Evolutionary conservation across 306 rosid genomes (phyloP), one percentile per base, ranked within the genome.

Genomic region (Potentilla sterilis): DNA sequence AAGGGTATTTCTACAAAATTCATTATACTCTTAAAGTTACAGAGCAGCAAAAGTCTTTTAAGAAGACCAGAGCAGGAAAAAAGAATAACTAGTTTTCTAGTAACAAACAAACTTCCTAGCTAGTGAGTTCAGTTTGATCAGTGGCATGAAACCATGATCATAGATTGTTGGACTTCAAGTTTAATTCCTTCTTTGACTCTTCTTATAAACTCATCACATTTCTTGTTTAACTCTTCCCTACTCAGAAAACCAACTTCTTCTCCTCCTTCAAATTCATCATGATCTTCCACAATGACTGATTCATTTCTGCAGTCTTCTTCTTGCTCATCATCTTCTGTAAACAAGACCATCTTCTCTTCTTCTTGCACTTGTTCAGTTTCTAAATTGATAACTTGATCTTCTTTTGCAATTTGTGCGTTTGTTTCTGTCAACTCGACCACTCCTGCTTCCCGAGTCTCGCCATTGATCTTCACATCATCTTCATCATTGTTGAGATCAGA

Each of bases 131-230:
- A 62, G 6, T 11, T 57, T 59, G 9, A 41, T 41, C 67, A 43
- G 15, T 19, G 69, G 8, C 49, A 74, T 75, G 57, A 65, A 10
- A 41, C 67, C 46, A 47, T 19, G 51, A 77, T 4, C 21, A 67
- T 2, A 73, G 59, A 44, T 55, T 83, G 85, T 49, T 78, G 80
- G 49, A 75, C 83, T 88, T 63, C 83, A 78, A 67, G 62, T 52
- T 75, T 76, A 48, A 93, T 89, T 24, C 61, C 85, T 28, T 83
- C 88, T 81, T 81, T 93, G 88, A 88, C 77, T 81, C 58, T 91
- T 70, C 83, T 85, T 2, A 93, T 93, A 48, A 93, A 93, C 22
- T 91, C 97, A 12, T 93, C 98, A 82, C 90, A 91, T 78, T 79
- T 89, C 87, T 78, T 86, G 79, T 93, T 89, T 28, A 93, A 83